Evolutionary conservation across 805 yeast species (phyloP).

Genomic region (Jamesozyma gamospora): DNA sequence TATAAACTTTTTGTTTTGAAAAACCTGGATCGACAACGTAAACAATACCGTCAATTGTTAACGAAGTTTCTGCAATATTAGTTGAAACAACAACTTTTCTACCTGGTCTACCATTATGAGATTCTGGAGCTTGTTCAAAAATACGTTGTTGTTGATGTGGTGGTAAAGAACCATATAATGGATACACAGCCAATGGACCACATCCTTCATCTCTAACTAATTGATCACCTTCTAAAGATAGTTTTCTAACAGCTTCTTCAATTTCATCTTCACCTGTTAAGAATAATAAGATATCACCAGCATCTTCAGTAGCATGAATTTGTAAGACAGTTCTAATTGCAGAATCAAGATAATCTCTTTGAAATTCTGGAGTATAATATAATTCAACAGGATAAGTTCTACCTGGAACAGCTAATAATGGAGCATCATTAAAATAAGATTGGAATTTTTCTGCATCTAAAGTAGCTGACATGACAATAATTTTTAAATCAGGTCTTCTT

Average conservation of each 20-base stretch:
- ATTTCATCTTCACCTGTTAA: slow-evolving; percentile 97
- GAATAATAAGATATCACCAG: slow-evolving; percentile 80
- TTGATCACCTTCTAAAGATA: slow-evolving; percentile 81
- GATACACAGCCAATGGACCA: slow-evolving; percentile 85
- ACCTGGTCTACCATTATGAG: slow-evolving; percentile 80
- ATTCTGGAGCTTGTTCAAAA: slow-evolving; percentile 78
- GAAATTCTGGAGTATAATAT: slow-evolving; percentile 93
- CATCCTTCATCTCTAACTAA: slow-evolving; percentile 78
- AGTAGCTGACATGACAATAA: slow-evolving; percentile 96
- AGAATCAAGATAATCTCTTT: slow-evolving; percentile 87
- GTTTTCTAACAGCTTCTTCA: slow-evolving; percentile 90
- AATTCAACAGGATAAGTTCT: slow-evolving; percentile 96
- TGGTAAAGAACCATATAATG: slow-evolving; percentile 92
- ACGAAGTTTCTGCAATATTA: slow-evolving; percentile 94
- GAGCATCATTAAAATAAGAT: slow-evolving; percentile 80
- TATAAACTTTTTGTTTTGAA: slow-evolving; percentile 91
- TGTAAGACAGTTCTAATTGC: slow-evolving; percentile 93
- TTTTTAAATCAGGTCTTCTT: slow-evolving; percentile 79
- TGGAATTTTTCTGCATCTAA: slow-evolving; percentile 96
- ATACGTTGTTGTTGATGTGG: slow-evolving; percentile 92
- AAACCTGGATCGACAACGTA: slow-evolving; percentile 97
- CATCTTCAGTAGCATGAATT: slow-evolving; percentile 92
- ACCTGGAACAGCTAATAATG: slow-evolving; percentile 92
- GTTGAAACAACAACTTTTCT: slow-evolving; percentile 88
- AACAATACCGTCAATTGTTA: slow-evolving; percentile 95